Conservation (phyloP, 257 asterid genomes). For the Capsicum pubescens region DNA sequence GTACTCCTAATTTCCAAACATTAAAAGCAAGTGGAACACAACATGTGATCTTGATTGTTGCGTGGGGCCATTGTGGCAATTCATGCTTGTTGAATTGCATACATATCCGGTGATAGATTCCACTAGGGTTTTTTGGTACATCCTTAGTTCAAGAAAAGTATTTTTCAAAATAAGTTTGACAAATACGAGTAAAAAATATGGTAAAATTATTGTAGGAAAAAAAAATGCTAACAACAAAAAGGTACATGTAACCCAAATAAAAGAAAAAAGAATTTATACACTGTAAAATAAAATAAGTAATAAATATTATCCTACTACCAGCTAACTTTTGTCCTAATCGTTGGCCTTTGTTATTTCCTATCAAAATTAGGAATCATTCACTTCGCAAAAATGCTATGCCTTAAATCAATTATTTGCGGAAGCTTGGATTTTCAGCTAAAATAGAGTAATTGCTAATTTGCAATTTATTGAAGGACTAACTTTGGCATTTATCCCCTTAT, state of each 20-base stretch:
- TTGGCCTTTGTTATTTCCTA: background rate
- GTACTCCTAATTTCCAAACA: background rate
- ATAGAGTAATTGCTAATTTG: background rate
- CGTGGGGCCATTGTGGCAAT: conserved; percentile 21
- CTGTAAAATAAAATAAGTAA: too few species aligned
- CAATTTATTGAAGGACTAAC: background rate
- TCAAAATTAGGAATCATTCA: conserved; percentile 18
- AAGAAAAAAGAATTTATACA: too few species aligned
- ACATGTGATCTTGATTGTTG: background rate
- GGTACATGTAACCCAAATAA: too few species aligned
- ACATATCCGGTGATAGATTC: too few species aligned
- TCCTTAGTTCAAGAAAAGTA: too few species aligned
- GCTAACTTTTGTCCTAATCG: too few species aligned
- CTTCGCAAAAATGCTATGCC: background rate
- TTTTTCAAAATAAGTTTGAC: too few species aligned
- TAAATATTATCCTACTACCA: too few species aligned
- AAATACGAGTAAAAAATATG: too few species aligned
- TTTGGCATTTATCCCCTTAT: background rate
- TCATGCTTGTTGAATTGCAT: background rate
- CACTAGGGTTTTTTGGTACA: too few species aligned
- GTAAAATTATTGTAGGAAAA: too few species aligned
- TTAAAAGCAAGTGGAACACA: background rate
- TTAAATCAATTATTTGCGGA: background rate
- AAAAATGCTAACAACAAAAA: too few species aligned
- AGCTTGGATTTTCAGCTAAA: background rate